phyloP scores from a whole-genome alignment of 2,329 filamentous ascomycete genomes.

The Seiridium cupressi region DNA sequence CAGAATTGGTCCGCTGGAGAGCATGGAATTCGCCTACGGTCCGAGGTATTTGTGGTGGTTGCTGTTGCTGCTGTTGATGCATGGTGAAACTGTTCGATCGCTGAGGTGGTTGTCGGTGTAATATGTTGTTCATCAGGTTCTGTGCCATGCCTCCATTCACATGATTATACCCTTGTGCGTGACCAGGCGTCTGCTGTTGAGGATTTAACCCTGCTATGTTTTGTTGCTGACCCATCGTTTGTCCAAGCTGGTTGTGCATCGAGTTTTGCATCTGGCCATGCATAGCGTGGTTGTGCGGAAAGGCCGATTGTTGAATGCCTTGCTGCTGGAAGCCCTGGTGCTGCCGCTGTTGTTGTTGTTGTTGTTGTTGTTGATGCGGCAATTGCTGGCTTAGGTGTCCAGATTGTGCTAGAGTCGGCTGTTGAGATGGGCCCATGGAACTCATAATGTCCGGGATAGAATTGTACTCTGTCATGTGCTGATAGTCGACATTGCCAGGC shows the following conservation, averaged over 20 bases:
- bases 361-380: slow-evolving; percentile 11
- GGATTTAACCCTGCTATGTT: slow-evolving; percentile 29
- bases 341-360: slow-evolving; percentile 20
- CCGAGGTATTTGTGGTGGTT: slow-evolving; percentile 32
- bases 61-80: slow-evolving; percentile 24
- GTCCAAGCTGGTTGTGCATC: slow-evolving; percentile 24
- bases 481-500: slow-evolving; percentile 44
- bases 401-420: not conserved
- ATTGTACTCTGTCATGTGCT: slow-evolving; percentile 44
- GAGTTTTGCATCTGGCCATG: slow-evolving; percentile 31
- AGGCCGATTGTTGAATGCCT: slow-evolving; percentile 29
- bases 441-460: slow-evolving; percentile 54
- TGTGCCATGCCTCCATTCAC: slow-evolving; percentile 13
- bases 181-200: slow-evolving; percentile 23
- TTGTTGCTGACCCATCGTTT: slow-evolving; percentile 26
- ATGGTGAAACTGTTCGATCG: slow-evolving; percentile 39
- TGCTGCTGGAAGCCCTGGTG: slow-evolving; percentile 21
- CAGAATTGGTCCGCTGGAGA: slow-evolving; percentile 43
- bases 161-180: slow-evolving; percentile 24
- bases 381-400: slow-evolving; percentile 5
- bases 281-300: slow-evolving; percentile 30
- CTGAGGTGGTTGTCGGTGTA: slow-evolving; percentile 33
- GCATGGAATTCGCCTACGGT: slow-evolving; percentile 50
- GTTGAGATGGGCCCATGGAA: slow-evolving; percentile 37
- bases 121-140: slow-evolving; percentile 27